These are phyloP conservation scores for Cryphonectria nitschkei DNA, from an alignment of 2,329 filamentous ascomycete genomes.

Conservation along the genomic window DNA sequence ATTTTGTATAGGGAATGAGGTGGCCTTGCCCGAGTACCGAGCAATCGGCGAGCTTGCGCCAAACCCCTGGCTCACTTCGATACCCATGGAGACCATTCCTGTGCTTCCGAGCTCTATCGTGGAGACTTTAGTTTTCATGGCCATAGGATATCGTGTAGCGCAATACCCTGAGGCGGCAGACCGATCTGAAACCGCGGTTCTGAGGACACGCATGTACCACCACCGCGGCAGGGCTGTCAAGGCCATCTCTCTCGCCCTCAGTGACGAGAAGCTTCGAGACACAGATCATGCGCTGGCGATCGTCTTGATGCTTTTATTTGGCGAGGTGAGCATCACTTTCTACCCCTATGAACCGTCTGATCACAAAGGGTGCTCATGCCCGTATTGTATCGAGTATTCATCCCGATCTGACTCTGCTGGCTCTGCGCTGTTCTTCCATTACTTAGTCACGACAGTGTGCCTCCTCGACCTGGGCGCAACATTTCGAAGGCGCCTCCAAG, in stretches of 20 bases:
- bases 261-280: not conserved
- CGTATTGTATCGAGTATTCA: not conserved
- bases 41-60: slow-evolving; percentile 1
- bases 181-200: not conserved
- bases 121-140: slow-evolving; percentile 6
- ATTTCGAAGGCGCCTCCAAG: slow-evolving; percentile 27
- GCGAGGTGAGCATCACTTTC: not conserved
- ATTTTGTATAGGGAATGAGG: not conserved
- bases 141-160: slow-evolving; percentile 31
- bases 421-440: not conserved
- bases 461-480: slow-evolving; percentile 17
- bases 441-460: slow-evolving; percentile 10
- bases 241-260: not conserved
- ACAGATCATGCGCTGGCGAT: slow-evolving; percentile 1
- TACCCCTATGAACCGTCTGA: not conserved
- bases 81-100: not conserved
- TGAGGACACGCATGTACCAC: slow-evolving; percentile 11
- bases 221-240: slow-evolving; percentile 8
- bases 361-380: not conserved
- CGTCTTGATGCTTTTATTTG: slow-evolving; percentile 11
- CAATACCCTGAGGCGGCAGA: not conserved
- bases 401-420: not conserved
- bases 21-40: not conserved
- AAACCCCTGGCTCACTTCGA: not conserved
- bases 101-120: not conserved